Evolutionary conservation across 192 early-diverging fungal species (phyloP).

Genomic region (Cladochytrium replicatum): DNA sequence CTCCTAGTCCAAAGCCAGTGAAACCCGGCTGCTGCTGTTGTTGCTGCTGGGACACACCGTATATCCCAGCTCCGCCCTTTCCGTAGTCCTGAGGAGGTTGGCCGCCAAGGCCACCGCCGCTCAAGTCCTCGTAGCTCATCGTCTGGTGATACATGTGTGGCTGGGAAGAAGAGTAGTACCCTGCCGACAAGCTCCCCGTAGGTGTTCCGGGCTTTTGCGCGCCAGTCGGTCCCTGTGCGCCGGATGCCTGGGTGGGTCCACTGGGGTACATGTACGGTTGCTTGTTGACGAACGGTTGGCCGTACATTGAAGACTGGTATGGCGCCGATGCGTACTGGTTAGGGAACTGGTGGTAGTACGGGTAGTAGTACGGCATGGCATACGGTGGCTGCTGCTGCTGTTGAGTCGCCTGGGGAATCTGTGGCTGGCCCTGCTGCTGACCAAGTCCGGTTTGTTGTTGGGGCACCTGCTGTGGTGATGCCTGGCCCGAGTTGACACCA

Average conservation of each 20-base stretch:
- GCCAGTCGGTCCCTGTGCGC: not conserved
- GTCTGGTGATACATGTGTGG: conserved; percentile 25
- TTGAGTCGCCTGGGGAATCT: conserved; percentile 19
- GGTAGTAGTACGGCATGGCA: conserved; percentile 66
- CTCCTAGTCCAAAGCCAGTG: conserved; percentile 6
- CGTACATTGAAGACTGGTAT: conserved; percentile 74
- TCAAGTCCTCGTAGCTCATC: conserved; percentile 18
- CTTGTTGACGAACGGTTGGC: conserved; percentile 85
- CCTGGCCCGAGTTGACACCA: conserved; percentile 4
- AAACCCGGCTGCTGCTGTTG: conserved; percentile 16
- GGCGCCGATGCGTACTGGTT: conserved; percentile 67
- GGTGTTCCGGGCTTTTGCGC: not conserved
- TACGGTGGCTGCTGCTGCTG: conserved; percentile 53
- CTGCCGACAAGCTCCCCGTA: too few relatives aligned
- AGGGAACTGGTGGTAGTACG: conserved; percentile 73
- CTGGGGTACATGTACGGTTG: conserved; percentile 77
- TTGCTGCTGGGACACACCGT: conserved; percentile 6
- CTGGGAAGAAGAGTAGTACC: conserved; percentile 14
- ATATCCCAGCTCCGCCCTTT: conserved; percentile 2
- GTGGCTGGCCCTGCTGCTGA: conserved; percentile 23
- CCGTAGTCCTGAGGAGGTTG: not conserved
- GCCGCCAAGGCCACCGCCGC: conserved; percentile 3
- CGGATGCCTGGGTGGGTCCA: conserved; percentile 38
- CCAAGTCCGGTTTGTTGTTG: conserved; percentile 13
- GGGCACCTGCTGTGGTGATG: conserved; percentile 13